A percentile compares a stretch with the other conserved stretches of the same genome.
These are phyloP conservation scores for Myochromella boudieri DNA, from an alignment of 768 basidiomycete species.

Conservation along the genomic window DNA sequence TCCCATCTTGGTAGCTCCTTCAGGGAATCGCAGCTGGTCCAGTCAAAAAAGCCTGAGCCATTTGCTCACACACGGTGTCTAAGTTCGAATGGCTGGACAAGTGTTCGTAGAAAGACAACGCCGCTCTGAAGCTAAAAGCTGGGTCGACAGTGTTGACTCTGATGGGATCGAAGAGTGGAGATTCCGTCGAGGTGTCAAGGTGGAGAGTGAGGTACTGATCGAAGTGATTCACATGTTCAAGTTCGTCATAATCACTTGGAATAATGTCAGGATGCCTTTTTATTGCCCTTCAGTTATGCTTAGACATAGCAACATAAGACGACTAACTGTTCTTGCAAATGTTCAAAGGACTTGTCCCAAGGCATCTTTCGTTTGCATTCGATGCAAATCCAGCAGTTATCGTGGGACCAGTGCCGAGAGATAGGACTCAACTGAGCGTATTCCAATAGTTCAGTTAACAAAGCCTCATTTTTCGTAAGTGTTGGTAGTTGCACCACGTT, in stretches of 20 bases:
- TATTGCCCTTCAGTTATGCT: no score
- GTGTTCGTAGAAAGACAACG: background rate
- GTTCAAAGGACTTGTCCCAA: slow-evolving; percentile 4
- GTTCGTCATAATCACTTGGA: background rate
- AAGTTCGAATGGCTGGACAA: background rate
- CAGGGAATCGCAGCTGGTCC: background rate
- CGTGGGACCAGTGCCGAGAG: background rate
- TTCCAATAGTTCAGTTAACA: slow-evolving; percentile 5
- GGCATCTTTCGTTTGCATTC: slow-evolving; percentile 5
- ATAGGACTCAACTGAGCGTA: slow-evolving; percentile 6
- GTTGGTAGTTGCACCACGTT: background rate
- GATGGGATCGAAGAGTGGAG: background rate
- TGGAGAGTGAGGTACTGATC: slow-evolving; percentile 6
- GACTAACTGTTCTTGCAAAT: slow-evolving; percentile 4
- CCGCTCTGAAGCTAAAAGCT: slow-evolving; percentile 3
- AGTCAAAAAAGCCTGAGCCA: background rate
- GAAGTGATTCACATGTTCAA: background rate
- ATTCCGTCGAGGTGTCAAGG: background rate
- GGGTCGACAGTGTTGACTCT: slow-evolving; percentile 1
- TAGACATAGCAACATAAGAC: background rate
- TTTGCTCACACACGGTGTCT: background rate
- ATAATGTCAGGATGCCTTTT: slow-evolving; percentile 4
- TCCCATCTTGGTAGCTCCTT: background rate
- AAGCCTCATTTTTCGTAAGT: background rate
- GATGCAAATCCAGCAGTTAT: slow-evolving; percentile 7